These are phyloP conservation scores for Vitis cinerea DNA, from an alignment of 164 flowering plant genomes.

Conservation along the genomic window DNA sequence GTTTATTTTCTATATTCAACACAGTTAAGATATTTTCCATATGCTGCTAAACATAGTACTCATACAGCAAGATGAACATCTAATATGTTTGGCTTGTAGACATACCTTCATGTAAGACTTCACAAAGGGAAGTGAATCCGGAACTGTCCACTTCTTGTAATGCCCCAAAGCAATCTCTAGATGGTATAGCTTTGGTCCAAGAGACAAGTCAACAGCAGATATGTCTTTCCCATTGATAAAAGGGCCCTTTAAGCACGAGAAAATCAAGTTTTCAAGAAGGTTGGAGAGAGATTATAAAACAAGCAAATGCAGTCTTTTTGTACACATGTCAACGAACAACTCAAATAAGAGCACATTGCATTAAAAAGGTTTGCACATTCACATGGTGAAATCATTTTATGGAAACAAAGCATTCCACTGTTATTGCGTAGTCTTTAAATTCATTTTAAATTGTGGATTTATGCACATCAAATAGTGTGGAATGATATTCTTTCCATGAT, in stretches of 20 bases:
- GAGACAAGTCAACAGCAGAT: constrained; percentile 82
- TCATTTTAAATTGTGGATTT: too few relatives aligned
- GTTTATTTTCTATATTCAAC: background rate
- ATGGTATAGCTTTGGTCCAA: constrained; percentile 95
- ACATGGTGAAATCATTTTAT: background rate
- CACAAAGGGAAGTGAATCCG: constrained; percentile 71
- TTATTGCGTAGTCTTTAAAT: too few relatives aligned
- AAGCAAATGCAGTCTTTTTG: background rate
- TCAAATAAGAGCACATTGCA: background rate
- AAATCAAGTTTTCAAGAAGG: background rate
- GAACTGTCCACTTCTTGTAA: constrained; percentile 87
- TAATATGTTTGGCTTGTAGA: background rate
- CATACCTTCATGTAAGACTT: constrained; percentile 93
- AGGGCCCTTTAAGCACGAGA: constrained; percentile 63
- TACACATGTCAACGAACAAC: background rate
- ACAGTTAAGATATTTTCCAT: background rate
- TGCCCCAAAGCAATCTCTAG: constrained; percentile 87
- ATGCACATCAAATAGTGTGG: too few relatives aligned
- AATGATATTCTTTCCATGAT: too few relatives aligned
- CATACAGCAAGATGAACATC: background rate
- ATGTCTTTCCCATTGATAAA: constrained; percentile 76
- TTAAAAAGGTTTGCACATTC: background rate
- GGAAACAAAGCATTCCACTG: too few relatives aligned
- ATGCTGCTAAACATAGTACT: too few relatives aligned
- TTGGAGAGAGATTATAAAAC: background rate